Conservation (phyloP, 257 asterid species). For the Solanum dulcamara region DNA sequence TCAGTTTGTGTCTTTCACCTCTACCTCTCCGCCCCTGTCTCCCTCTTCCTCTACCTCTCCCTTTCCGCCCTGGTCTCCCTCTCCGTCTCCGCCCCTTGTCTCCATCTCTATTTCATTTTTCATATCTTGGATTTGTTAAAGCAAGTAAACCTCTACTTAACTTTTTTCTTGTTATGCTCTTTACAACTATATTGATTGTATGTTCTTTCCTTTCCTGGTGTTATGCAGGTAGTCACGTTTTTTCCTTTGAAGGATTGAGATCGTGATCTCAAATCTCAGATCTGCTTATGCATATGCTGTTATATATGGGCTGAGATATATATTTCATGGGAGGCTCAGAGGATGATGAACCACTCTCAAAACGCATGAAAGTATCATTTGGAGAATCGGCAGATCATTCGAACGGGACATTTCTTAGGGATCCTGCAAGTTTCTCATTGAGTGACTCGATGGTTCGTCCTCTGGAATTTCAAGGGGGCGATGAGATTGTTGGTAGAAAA, state of each 20-base stretch:
- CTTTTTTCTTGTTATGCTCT: not conserved
- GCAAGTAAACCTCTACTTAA: not conserved
- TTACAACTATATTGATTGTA: not conserved
- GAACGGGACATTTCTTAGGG: slow-evolving; percentile 35
- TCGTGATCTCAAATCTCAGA: not conserved
- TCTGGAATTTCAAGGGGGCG: slow-evolving; percentile 46
- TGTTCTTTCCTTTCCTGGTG: not conserved
- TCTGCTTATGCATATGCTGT: not conserved
- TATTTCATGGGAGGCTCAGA: slow-evolving; percentile 90
- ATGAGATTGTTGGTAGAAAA: slow-evolving; percentile 62
- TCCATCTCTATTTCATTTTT: not conserved
- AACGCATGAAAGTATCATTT: slow-evolving; percentile 64
- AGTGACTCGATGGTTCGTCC: slow-evolving; percentile 59
- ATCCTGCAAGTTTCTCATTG: slow-evolving; percentile 38
- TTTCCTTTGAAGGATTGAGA: slow-evolving; percentile 4
- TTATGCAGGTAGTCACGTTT: not conserved
- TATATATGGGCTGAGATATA: slow-evolving; percentile 69
- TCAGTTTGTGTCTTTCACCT: not conserved
- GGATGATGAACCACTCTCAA: slow-evolving; percentile 78
- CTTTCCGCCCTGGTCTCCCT: not conserved
- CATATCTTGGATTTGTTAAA: not conserved
- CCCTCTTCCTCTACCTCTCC: not conserved
- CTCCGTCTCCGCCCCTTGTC: not conserved
- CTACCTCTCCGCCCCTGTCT: not conserved
- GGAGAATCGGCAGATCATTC: slow-evolving; percentile 33